Base-by-base conservation (phyloP, 140 eudicot genomes). In the Bidens hawaiensis region DNA sequence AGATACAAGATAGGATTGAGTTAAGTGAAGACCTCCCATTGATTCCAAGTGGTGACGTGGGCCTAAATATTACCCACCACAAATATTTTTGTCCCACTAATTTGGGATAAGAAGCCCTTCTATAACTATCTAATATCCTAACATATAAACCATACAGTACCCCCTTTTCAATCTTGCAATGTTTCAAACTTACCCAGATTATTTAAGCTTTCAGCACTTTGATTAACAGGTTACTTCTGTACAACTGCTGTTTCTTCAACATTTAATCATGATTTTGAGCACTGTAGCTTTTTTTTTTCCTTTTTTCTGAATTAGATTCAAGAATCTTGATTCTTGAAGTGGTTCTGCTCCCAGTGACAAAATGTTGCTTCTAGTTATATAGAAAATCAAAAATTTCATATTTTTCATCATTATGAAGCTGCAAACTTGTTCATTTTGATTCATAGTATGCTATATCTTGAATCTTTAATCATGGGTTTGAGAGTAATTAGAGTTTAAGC, bases 31-130 rank as follows among this genome's bases (percentile, higher is more conserved):
- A 45, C 21, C 75, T 65, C 16, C 73, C 73, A 66, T 60, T 60
- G 57, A 42, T 68, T 57, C 24, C 9, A 9, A 61, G 49, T 69
- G 76, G 49, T 69, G 76, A 75, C 76, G 76, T 75, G 80, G 76
- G 56, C 46, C 23, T 64, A 28, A 43, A 55, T 53, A 19, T 24
- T 19, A 69, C 72, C 80, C 61, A 75, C 79, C 79, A 59, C 62
- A 24, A 56, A 57, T 43, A 31, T 73, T 43, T 63, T 43, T 63
- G 65, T 54, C 59, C 24, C 52, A 51, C 70, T 26, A 61, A 5
- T 21, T 13, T 47, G 56, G 30, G 78, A 73, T 73, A 73, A 73
- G 73, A 33, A 34, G 31, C 36, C 43, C 53, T 34, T 38, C 55
- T 43, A 34, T 59, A 67, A 38, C 64, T 17, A 49, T 66, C 68